Evolutionary conservation across 352 stramenopile genomes (phyloP).

Genomic region (Thalassiosira mediterranea): DNA sequence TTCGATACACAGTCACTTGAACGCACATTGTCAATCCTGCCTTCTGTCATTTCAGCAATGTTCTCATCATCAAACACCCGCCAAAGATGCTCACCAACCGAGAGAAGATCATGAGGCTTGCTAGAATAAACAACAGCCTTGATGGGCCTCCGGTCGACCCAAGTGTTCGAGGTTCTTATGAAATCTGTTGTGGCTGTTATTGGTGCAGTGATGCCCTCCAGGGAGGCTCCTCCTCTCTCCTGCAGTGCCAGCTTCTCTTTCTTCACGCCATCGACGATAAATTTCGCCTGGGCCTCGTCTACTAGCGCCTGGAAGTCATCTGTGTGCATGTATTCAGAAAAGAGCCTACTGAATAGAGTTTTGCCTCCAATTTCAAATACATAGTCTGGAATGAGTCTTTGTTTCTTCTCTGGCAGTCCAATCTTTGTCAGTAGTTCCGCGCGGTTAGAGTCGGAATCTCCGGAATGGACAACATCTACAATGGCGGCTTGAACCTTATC

Average conservation of each 20-base stretch:
- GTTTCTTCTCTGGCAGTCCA: constrained; percentile 4
- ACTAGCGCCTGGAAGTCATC: constrained; percentile 53
- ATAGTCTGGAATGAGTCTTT: constrained; percentile 3
- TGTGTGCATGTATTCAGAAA: constrained; percentile 43
- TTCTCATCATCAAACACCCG: constrained; percentile 43
- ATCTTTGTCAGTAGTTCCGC: constrained; percentile 20
- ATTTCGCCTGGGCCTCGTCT: constrained; percentile 53
- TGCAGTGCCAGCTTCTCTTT: constrained; percentile 29
- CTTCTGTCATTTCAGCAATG: constrained; percentile 61
- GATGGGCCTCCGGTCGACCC: constrained; percentile 47
- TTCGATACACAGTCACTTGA: too few relatives aligned
- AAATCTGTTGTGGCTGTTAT: constrained; percentile 39
- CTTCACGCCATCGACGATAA: constrained; percentile 53
- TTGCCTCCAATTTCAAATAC: constrained; percentile 12
- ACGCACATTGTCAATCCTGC: constrained; percentile 45
- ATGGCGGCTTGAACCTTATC: constrained; percentile 51
- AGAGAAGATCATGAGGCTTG: constrained; percentile 51
- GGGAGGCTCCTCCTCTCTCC: constrained; percentile 28
- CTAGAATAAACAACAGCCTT: constrained; percentile 73
- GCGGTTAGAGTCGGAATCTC: neutral
- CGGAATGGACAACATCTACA: constrained; percentile 24
- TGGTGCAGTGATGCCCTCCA: constrained; percentile 15
- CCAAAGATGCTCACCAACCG: constrained; percentile 62
- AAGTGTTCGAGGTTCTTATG: neutral
- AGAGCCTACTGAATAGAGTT: constrained; percentile 28